Base-by-base conservation (phyloP, 257 asterid species). In the Leonotis leonurus region DNA sequence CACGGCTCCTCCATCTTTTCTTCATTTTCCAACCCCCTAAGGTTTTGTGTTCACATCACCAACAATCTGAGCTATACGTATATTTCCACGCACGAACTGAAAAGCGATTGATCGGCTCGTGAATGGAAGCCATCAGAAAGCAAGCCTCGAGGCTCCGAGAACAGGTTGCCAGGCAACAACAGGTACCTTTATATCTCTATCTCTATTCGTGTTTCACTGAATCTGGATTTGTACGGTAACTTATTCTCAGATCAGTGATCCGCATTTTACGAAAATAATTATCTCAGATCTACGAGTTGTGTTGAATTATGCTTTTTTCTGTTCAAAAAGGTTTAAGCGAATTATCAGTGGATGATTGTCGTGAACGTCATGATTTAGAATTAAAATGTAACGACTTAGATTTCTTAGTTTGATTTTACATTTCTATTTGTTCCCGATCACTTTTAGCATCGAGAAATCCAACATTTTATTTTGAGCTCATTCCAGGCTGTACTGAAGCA, bases 101-200 rank as follows among this genome's bases (percentile, higher is more conserved):
- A 27, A 52, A 27, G 35, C 49, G 16, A 53, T 62, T 11, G 76
- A 76, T 73, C 68, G 76, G 18, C 65, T 72, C 45, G 77, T 71
- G 56, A 75, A 91, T 91, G 98, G 98, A 91, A 36, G 85, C 95
- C 7, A 85, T 91, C 69, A 74, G 89, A 71, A 92, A 89, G 65
- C 97, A 92, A 70, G 99, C 99, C 46, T 83, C 97, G 13, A 78
- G 93, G 56, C 83, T 92, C 65, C 71, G 97, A 54, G 99, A 92
- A 71, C 98, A 92, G 73, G 98, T 92, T 71, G 89, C 97, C 39
- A 83, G 96, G 70, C 98, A 92, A 70, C 98, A 92, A 67, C 98
- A 92, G 88, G 99, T 75, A 46, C 53, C 18, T 40, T 8, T 48
- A 50, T n/a, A n/a, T 37, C 30, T 65, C 67, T 40, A 37, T 32